Percentiles rank a stretch among this genome's conserved stretches.
These are phyloP conservation scores for Gloeopeniophorella convolvens DNA, from an alignment of 768 basidiomycete genomes.

Conservation along the genomic window DNA sequence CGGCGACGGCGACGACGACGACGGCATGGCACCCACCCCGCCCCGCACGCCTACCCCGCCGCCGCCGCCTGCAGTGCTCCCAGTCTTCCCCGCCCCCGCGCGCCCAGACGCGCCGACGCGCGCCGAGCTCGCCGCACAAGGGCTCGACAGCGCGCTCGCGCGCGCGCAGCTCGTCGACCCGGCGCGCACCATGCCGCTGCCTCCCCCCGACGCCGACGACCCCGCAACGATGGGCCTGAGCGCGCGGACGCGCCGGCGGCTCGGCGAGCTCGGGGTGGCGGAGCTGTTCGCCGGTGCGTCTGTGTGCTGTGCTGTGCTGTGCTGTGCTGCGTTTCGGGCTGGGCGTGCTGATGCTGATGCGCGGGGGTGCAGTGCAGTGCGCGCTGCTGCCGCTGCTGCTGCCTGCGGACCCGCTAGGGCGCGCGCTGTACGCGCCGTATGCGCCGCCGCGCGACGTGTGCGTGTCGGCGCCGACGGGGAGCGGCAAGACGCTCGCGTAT, in stretches of 20 bases:
- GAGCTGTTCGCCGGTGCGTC: slow-evolving; percentile 82
- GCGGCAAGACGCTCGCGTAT: slow-evolving; percentile 97
- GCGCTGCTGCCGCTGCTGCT: slow-evolving; percentile 79
- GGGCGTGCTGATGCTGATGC: too few relatives aligned
- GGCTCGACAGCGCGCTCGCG: slow-evolving; percentile 66
- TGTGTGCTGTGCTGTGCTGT: background rate
- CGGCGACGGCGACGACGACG: background rate
- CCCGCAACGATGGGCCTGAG: slow-evolving; percentile 47
- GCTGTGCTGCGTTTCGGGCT: too few relatives aligned
- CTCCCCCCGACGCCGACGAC: slow-evolving; percentile 34
- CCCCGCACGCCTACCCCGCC: slow-evolving; percentile 9
- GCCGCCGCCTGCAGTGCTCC: slow-evolving; percentile 38
- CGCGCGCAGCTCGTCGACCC: slow-evolving; percentile 67
- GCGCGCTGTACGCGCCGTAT: slow-evolving; percentile 58
- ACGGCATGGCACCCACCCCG: slow-evolving; percentile 2
- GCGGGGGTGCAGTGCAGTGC: slow-evolving; percentile 71
- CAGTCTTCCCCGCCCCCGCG: slow-evolving; percentile 62
- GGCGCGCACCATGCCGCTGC: slow-evolving; percentile 38
- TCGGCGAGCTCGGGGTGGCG: slow-evolving; percentile 72
- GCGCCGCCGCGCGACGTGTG: slow-evolving; percentile 73
- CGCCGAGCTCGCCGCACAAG: slow-evolving; percentile 65
- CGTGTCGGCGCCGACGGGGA: slow-evolving; percentile 95
- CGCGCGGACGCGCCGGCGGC: slow-evolving; percentile 50
- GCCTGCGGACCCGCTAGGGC: slow-evolving; percentile 32
- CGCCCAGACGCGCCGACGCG: slow-evolving; percentile 66